Percentiles rank a stretch among this genome's conserved stretches.
phyloP scores from a whole-genome alignment of 352 stramenopile species.

The Phytophthora citrophthora region DNA sequence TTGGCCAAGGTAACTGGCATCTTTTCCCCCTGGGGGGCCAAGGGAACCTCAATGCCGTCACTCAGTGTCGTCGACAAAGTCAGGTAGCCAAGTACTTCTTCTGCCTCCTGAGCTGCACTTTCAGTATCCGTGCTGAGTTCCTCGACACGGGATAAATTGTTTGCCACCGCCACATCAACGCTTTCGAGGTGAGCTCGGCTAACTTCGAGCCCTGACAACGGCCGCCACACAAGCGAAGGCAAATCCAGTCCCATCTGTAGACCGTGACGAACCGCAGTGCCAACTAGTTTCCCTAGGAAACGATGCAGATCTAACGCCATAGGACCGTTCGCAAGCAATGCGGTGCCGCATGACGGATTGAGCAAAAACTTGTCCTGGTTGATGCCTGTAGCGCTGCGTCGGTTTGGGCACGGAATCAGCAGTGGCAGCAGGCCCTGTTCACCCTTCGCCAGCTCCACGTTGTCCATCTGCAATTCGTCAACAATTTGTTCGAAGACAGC shows the following conservation, averaged over 20 bases:
- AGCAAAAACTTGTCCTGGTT: constrained; percentile 94
- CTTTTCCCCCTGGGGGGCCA: constrained; percentile 75
- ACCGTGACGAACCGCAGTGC: constrained; percentile 95
- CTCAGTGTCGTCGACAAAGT: constrained; percentile 82
- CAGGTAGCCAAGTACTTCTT: constrained; percentile 74
- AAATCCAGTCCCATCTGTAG: constrained; percentile 95
- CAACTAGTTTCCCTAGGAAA: constrained; percentile 97
- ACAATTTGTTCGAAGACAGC: constrained; percentile 98
- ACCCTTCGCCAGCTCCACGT: constrained; percentile 85
- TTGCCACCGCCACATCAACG: constrained; percentile 75
- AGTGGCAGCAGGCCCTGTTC: constrained; percentile 89
- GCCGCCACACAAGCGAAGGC: constrained; percentile 87
- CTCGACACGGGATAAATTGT: constrained; percentile 74
- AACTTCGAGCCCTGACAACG: constrained; percentile 82
- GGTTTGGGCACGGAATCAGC: constrained; percentile 91
- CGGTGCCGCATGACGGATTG: constrained; percentile 84
- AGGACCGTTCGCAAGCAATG: constrained; percentile 79
- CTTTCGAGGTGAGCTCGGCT: constrained; percentile 77
- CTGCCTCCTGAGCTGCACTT: constrained; percentile 31
- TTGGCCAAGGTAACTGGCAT: constrained; percentile 72
- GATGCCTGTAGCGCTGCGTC: constrained; percentile 80
- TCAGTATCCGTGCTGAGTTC: constrained; percentile 44
- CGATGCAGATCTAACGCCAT: constrained; percentile 94
- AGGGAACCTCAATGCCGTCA: constrained; percentile 74
- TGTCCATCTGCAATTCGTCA: constrained; percentile 94